Conservation (phyloP, 352 stramenopile genomes). For the Globisporangium sylvaticum region DNA sequence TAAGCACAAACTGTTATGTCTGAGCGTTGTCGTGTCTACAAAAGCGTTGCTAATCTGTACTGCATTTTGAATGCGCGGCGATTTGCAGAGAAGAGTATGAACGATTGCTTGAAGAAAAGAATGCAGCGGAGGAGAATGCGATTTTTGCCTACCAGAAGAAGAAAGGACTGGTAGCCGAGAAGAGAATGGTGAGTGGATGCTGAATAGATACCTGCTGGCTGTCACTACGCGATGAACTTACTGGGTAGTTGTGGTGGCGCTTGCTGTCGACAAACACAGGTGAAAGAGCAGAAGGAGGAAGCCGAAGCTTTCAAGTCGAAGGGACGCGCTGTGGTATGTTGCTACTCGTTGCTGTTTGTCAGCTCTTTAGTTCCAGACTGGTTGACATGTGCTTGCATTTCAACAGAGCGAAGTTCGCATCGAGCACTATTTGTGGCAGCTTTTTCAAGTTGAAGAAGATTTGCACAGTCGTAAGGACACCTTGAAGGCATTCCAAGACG, state of each 20-base stretch:
- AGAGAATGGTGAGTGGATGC: slow-evolving; percentile 49
- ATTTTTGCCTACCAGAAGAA: slow-evolving; percentile 96
- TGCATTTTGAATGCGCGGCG: neutral
- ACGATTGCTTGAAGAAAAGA: slow-evolving; percentile 84
- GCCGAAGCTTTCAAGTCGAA: slow-evolving; percentile 83
- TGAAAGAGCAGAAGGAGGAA: slow-evolving; percentile 95
- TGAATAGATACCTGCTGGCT: neutral
- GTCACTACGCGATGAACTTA: neutral
- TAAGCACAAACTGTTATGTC: slow-evolving; percentile 14
- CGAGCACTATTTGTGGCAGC: slow-evolving; percentile 95
- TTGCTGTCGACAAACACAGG: slow-evolving; percentile 22
- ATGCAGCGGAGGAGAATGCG: slow-evolving; percentile 90
- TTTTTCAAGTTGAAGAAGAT: slow-evolving; percentile 93
- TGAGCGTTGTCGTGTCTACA: neutral
- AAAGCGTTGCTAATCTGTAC: neutral
- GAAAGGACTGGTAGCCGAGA: slow-evolving; percentile 93
- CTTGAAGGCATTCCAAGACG: slow-evolving; percentile 49
- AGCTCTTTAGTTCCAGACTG: neutral
- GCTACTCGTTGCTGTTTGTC: too few species aligned
- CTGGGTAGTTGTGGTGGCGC: neutral
- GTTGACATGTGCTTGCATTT: neutral
- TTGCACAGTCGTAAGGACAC: slow-evolving; percentile 79
- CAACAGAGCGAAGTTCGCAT: slow-evolving; percentile 67
- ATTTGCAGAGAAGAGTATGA: slow-evolving; percentile 71
- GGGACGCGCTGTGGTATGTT: slow-evolving; percentile 51